phyloP scores from a whole-genome alignment of 208 protist species.

The Dictyostelium gargantuum region DNA sequence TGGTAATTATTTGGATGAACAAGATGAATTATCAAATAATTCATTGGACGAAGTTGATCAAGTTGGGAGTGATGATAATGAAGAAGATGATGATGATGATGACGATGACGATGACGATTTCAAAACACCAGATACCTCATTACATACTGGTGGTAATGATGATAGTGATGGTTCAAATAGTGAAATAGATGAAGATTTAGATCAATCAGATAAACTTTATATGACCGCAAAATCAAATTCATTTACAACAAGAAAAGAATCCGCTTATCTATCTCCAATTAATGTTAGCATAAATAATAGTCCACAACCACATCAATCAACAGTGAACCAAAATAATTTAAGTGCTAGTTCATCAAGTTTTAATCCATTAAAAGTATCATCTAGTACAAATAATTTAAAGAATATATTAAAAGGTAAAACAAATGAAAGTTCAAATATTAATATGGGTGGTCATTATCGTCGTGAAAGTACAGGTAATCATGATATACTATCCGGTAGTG shows the following conservation, averaged over 20 bases:
- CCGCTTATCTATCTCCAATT: not conserved
- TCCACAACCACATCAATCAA: not conserved
- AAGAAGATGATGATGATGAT: not conserved
- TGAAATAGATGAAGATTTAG: not conserved
- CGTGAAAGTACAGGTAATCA: too few species aligned
- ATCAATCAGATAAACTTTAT: constrained; percentile 13
- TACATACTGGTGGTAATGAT: not conserved
- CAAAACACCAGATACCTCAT: not conserved
- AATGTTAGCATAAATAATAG: not conserved
- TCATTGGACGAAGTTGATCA: not conserved
- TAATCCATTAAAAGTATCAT: not conserved
- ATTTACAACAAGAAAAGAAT: not conserved
- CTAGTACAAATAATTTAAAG: constrained; percentile 49
- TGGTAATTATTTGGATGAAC: not conserved
- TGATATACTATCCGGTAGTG: too few species aligned
- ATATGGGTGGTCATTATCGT: too few species aligned
- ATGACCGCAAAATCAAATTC: not conserved
- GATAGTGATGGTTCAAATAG: not conserved
- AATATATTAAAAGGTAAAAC: not conserved
- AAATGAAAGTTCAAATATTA: not conserved
- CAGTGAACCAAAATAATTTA: not conserved
- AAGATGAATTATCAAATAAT: not conserved
- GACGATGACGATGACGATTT: not conserved
- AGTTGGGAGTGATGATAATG: not conserved
- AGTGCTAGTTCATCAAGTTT: not conserved